Percentiles rank a stretch among this genome's conserved stretches.
These are phyloP conservation scores for Helotiales sp. DNA, from an alignment of 2,329 filamentous ascomycete genomes.

Conservation along the genomic window DNA sequence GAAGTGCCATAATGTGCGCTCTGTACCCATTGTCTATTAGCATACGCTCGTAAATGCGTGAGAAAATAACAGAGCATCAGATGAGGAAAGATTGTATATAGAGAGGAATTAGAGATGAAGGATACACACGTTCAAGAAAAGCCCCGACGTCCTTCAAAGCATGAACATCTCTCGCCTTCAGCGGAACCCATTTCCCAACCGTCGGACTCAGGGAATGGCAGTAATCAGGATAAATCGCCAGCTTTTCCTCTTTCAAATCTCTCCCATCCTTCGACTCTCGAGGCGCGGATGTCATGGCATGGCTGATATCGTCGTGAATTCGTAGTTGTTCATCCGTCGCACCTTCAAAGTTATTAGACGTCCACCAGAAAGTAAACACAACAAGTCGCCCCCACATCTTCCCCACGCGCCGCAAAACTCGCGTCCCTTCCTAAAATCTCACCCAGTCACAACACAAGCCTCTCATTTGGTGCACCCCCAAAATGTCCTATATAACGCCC, in stretches of 20 bases:
- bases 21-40: conserved; percentile 35
- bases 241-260: conserved; percentile 1
- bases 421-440: too few relatives aligned
- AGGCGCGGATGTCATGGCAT: conserved; percentile 50
- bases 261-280: neutral
- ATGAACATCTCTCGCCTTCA: conserved; percentile 53
- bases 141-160: conserved; percentile 46
- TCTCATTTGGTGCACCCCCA: too few relatives aligned
- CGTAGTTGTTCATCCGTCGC: neutral
- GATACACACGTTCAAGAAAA: conserved; percentile 51
- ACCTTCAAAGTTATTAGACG: too few relatives aligned
- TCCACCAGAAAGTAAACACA: too few relatives aligned
- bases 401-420: too few relatives aligned
- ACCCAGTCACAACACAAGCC: too few relatives aligned
- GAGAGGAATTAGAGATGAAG: neutral
- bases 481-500: too few relatives aligned
- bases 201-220: conserved; percentile 65
- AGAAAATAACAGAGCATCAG: too few relatives aligned
- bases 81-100: neutral
- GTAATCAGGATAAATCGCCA: conserved; percentile 57
- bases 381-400: too few relatives aligned
- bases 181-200: conserved; percentile 57
- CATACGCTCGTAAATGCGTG: too few relatives aligned
- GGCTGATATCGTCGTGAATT: conserved; percentile 19
- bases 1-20: conserved; percentile 63